Base-by-base conservation (phyloP, 106 monocot species). In the Iris macrosiphon region DNA sequence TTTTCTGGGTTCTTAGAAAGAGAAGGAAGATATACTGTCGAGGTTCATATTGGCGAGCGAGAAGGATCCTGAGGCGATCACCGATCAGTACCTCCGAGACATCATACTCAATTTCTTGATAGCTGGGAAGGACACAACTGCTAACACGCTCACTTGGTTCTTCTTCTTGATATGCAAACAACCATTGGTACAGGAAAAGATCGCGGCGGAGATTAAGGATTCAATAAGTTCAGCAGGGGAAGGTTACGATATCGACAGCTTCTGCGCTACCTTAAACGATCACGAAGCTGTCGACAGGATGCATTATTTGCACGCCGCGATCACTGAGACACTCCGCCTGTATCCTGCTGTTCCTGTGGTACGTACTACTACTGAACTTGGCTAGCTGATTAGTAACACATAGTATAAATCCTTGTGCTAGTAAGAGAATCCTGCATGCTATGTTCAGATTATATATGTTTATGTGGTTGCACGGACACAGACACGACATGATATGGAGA, bases 1-100 rank as follows among this genome's bases (percentile, higher is more conserved):
- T n/a, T n/a, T n/a, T n/a, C n/a, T n/a, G n/a, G n/a, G n/a, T n/a
- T n/a, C n/a, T n/a, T n/a, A 68, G 71, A 15, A 29, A 28, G 39
- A 45, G 50, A 49, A 57, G 40, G 63, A 72, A 41, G 62, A 62
- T 29, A 71, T 71, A 18, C 17, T 71, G 16, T 71, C 71, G 29
- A 63, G 62, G 28, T 56, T 71, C 37, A 20, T 71, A 21, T n/a
- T 55, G 0, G 55, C 47, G 45, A 71, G 33, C 3, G 55, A 63
- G 32, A 37, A 46, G 11, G 71, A 62, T 44, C 71, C 63, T 20
- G 35, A 38, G 26, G 57, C 46, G 9, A 63, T 71, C 17, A 71
- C 7, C 25, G 0, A 33, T 37, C 4, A 55, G 27, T 70, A 70
- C 38, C 14, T 61, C 10, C 19, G 60, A 52, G 61, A 70, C 31